Evolutionary conservation across 1,284 basidiomycete genomes (phyloP), one percentile per base, ranked within the genome.

Genomic region (Fomitiporia mediterranea): DNA sequence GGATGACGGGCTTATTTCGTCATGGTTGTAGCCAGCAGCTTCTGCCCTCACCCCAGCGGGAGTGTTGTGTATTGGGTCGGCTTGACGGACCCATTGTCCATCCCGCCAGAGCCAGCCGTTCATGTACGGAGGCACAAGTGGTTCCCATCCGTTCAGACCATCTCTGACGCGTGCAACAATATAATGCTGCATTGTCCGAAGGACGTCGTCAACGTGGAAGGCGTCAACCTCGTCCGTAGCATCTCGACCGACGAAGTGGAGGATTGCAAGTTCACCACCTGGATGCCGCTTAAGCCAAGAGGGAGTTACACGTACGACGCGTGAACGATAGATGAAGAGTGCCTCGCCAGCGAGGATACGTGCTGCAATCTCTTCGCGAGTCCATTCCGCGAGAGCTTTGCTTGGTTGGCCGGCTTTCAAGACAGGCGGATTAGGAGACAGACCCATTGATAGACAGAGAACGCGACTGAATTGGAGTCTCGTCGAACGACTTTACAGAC

Each of bases 221-320:
- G 93, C 96, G 61, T 93, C 83, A 46, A 98, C 90, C 70, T 99
- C 96, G 74, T 97, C 91, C 2, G 88, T 84, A 0, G 94, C 96
- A 68, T 99, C 95, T 51, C 96, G 82, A 2, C 97, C 97, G 30
- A 98, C 86, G 67, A 96, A 98, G 73, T 99, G 97, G 27, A 97
- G 83, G 60, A 99, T 85, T 17, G 94, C 82, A 48, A 98, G 85
- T 11, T 83, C 73, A 53, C 96, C 95, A 42, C 96, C 97, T 0
- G 96, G 96, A 68, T 99, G 97, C 2, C 79, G 75, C 2, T 80
- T 70, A 19, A 96, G 83, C 97, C 96, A 98, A 15, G 79, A 74
- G 11, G 79, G 77, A 21, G 92, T 83, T n/a, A 97, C 83, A 61
- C 86, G 84, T 62, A 98, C 84, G 61, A 98, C 84, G 59, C 80